phyloP scores from a whole-genome alignment of 257 asterid species.

The Solanum medicagineum region DNA sequence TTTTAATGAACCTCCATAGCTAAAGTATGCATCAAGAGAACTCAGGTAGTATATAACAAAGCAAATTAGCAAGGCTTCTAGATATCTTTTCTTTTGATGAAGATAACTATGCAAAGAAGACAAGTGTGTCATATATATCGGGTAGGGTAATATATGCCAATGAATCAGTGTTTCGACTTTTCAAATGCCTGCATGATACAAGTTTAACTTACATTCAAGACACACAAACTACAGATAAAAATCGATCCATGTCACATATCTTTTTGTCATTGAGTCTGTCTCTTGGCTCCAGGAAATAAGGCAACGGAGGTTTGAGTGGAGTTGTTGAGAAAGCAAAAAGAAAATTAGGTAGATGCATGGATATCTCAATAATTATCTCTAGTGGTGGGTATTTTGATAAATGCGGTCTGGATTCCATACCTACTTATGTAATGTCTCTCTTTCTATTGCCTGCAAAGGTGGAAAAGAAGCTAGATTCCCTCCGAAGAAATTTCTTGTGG shows the following conservation, averaged over 20 bases:
- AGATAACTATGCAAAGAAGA: neutral
- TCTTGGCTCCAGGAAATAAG: neutral
- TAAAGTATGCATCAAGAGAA: neutral
- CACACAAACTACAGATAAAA: neutral
- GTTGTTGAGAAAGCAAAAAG: neutral
- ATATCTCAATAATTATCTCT: neutral
- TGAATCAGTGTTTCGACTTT: neutral
- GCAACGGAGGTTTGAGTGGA: neutral
- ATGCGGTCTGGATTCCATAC: neutral
- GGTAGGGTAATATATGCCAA: neutral
- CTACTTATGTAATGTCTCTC: neutral
- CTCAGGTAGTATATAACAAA: neutral
- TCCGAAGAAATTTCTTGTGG: neutral
- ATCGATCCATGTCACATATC: neutral
- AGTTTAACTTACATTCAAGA: neutral
- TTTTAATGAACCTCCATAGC: neutral
- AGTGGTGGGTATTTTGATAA: neutral
- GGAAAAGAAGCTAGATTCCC: neutral
- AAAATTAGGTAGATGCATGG: neutral
- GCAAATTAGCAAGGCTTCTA: neutral
- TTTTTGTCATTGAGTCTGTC: neutral
- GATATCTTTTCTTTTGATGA: neutral
- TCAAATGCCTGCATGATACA: neutral
- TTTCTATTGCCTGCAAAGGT: neutral
- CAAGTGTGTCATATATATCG: neutral